Conservation (phyloP, 768 basidiomycete genomes). For the Tricholoma bakamatsutake region DNA sequence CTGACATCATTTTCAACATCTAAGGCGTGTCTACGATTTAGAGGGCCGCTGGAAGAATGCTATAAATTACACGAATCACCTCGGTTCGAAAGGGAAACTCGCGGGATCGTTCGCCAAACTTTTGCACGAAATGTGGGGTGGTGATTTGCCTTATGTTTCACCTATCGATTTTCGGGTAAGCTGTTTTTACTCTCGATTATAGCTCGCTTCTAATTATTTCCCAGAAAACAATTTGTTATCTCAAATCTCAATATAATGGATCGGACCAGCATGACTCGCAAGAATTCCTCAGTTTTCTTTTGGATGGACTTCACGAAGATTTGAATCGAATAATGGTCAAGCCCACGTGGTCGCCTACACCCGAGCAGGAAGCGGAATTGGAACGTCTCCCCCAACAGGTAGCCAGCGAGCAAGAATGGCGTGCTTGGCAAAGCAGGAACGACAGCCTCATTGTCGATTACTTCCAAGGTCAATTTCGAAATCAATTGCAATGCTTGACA, state of each 20-base stretch:
- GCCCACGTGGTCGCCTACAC: constrained; percentile 55
- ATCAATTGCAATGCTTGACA: constrained; percentile 81
- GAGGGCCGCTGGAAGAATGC: constrained; percentile 79
- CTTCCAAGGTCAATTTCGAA: constrained; percentile 97
- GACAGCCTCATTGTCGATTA: constrained; percentile 94
- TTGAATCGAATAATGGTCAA: constrained; percentile 78
- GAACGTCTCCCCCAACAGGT: constrained; percentile 83
- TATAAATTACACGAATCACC: constrained; percentile 78
- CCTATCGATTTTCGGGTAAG: constrained; percentile 82
- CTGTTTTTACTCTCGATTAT: background rate
- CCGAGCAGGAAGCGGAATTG: constrained; percentile 82
- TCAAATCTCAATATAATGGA: constrained; percentile 60
- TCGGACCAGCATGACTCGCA: constrained; percentile 96
- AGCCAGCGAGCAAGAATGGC: constrained; percentile 92
- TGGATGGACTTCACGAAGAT: constrained; percentile 90
- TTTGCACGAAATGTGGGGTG: constrained; percentile 83
- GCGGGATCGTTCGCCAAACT: constrained; percentile 80
- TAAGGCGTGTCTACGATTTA: constrained; percentile 21
- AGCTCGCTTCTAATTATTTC: background rate
- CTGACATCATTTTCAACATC: background rate
- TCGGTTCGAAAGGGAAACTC: constrained; percentile 84
- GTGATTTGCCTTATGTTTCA: constrained; percentile 75
- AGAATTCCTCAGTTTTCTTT: constrained; percentile 90
- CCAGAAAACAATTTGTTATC: constrained; percentile 1
- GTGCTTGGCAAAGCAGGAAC: constrained; percentile 81